Evolutionary conservation across 768 basidiomycete species (phyloP), one percentile per base, ranked within the genome.

Genomic region (Tricholomella constricta): DNA sequence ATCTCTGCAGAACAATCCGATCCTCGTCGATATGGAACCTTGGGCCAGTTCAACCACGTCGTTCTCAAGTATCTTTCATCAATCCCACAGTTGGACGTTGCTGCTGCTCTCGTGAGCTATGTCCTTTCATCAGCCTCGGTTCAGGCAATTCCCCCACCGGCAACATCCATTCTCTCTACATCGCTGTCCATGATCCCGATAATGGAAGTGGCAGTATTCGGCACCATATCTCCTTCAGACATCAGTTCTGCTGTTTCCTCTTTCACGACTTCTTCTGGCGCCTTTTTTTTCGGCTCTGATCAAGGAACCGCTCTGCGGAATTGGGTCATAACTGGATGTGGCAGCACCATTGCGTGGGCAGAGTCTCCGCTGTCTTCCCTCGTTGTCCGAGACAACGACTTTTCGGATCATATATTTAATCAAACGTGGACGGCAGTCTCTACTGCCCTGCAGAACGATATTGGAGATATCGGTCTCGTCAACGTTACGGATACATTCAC

Each of bases 181-280:
- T 69, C 74, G 2, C 59, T 85, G n/a, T 56, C 73, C 10, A 62
- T 69, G 1, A 68, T 87, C 40, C 86, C 84, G 20, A 55, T 69
- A 1, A 61, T 88, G 31, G 85, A 86, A 65, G 81, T 85, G 3
- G 84, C 83, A 1, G 61, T 87, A n/a, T 86, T 87, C 62, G 86
- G 85, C 6, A 69, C 76, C 12, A 64, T 87, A 22, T 60, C 65
- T 12, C 72, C 78, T 15, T 57, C 75, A 3, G 85, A 87, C 61
- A 63, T 84, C 25, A 58, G 59, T 31, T 77, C 70, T 29, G 75
- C 76, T 6, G 67, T 77, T 20, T 80, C 84, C 17, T 76, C 82
- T 7, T 80, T 86, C 53, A 70, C 78, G 8, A 75, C 74, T 9
- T 65, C 81, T 19, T 72, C 74, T 23, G 79, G 76, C 8, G 58